Percentiles rank a stretch among this genome's conserved stretches.
Evolutionary conservation across 1,284 basidiomycete genomes (phyloP).

Genomic region (Apiotrichum sp.): DNA sequence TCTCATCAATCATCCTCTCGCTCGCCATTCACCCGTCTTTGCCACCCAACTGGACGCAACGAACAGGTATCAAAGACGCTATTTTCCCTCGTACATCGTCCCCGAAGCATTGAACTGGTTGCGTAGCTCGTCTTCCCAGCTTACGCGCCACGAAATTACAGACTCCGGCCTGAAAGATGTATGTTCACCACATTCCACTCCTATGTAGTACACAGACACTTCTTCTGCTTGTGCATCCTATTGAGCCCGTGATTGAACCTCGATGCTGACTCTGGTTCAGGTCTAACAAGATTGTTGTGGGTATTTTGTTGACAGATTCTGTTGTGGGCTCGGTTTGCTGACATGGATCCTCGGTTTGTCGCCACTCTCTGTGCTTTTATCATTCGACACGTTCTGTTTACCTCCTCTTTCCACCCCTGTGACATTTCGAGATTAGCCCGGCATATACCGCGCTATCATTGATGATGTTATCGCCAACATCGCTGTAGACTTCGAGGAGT

Average conservation of each 20-base stretch:
- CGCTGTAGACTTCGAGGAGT: conserved; percentile 93
- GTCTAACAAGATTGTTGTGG: conserved; percentile 49
- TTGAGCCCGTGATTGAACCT: conserved; percentile 19
- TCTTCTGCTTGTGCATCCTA: neutral
- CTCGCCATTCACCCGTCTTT: too few species aligned
- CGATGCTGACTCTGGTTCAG: conserved; percentile 17
- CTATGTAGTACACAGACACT: too few species aligned
- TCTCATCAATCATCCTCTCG: neutral
- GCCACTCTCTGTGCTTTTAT: neutral
- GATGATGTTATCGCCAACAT: conserved; percentile 88
- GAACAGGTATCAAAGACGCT: too few species aligned
- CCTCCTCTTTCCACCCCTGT: too few species aligned
- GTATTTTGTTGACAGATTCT: conserved; percentile 12
- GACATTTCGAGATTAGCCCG: conserved; percentile 55
- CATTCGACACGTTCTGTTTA: neutral
- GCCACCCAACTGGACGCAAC: too few species aligned
- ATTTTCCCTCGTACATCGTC: too few species aligned
- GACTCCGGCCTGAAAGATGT: too few species aligned
- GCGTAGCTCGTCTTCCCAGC: too few species aligned
- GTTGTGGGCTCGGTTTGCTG: neutral
- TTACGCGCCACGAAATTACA: too few species aligned
- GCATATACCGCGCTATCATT: conserved; percentile 87
- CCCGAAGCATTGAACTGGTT: too few species aligned
- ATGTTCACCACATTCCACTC: too few species aligned
- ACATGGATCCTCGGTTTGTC: neutral